Evolutionary conservation across 2,329 filamentous ascomycete genomes (phyloP), one percentile per base, ranked within the genome.

Genomic region (Sclerotinia spermophila): DNA sequence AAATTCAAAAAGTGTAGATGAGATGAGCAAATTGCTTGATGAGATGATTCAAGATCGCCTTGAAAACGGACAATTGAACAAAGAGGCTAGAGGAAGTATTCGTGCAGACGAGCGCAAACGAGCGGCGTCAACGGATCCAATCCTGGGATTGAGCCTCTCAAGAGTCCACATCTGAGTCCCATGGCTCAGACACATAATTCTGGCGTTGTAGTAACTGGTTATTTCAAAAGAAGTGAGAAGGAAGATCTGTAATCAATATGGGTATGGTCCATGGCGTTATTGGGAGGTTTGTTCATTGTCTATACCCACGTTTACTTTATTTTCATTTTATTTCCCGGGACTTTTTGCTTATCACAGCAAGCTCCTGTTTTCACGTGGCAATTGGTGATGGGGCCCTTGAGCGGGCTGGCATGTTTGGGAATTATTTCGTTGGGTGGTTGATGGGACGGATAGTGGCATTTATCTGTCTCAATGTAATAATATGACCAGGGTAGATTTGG

Each of bases 31-130:
- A 77, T 94, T 97, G 83, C 86, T 97, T 38, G 95, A 98, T 77
- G 93, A 97, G 81, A 97, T 98, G 95, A 96, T 97, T 72, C 92
- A 94, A 78, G 92, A 95, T 78, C 89, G 92, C 71, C 91, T 96
- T 68, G 92, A 96, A 76, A 89, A 85, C 67, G 92, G 92, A 33
- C 88, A 92, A 69, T 82, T 93, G 33, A 84, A 92, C 42, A 88
- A 91, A 76, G 86, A 89, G 67, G 82, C 82, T 67, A 84, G 90
- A 72, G 91, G 90, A 55, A 93, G 89, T 77, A 86, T 93, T 66
- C 86, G 89, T 48, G 83, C 85, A 7, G 81, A 81, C 56, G 85
- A 84, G 77, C 74, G 55, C 81, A 83, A 73, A 45, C 53, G n/a
- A 68, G 27, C 40, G 33, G 27, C 38, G 35, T 48, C 53, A 17